Base-by-base conservation (phyloP, 306 rosid species). In the Pyrus betulifolia region DNA sequence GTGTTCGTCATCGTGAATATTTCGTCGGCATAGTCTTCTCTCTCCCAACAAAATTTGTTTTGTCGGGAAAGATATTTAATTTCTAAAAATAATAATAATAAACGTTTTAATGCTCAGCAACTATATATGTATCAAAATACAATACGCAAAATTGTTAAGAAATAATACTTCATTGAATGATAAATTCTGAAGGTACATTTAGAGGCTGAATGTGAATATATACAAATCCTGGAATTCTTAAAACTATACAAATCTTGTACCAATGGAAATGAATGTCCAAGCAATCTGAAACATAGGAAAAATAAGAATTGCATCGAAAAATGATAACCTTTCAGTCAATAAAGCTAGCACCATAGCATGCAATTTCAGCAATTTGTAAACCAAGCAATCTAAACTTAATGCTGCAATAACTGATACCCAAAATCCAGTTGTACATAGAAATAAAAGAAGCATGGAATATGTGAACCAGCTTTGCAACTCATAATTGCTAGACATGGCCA, bases 241-340 rank as follows among this genome's bases (percentile, higher is more conserved):
- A 81, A 95, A 95, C 83, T 33, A 33, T 6, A 33, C 38, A 33
- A 33, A 33, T 33, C 99, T 97, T 44, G 99, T 90, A 86, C 93
- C 91, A 70, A 91, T 90, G 69, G 99, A 95, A 91, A 95, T 92
- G 84, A 95, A 87, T 55, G 97, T 92, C 99, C 99, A 92, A 60
- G 88, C 93, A 79, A 95, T 95, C 83, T 95, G 97, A 87, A 95
- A 92, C 99, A 95, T 92, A 52, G 97, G 99, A 75, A 95, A 97
- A 81, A 95, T 95, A 76, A 95, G 99, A 76, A 95, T 95, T 49
- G 97, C 99, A 86, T 95, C 99, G 75, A 89, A 95, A 77, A 95
- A 81, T 33, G 97, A 86, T 89, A 95, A 84, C 62, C 99, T 97
- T 88, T 95, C 97, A 74, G 91, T 95, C 87, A 95, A 74, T 18